A percentile compares a stretch with the other conserved stretches of the same genome.
Conservation (phyloP, 345 rosid species). For the Populus ilicifolia region DNA sequence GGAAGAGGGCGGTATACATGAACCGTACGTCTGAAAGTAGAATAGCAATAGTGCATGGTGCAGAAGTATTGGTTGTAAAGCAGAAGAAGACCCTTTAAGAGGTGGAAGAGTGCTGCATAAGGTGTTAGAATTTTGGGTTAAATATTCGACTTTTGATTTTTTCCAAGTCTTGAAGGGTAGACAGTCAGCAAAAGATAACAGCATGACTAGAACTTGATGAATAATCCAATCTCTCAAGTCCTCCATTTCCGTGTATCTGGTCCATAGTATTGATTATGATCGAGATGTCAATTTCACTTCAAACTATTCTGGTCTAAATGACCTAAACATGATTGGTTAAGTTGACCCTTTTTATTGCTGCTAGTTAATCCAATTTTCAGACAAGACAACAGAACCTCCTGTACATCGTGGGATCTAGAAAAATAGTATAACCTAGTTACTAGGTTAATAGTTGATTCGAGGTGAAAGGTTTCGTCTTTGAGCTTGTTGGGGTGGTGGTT, state of each 20-base stretch:
- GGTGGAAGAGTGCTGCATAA: not conserved
- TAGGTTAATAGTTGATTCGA: not conserved
- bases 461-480: not conserved
- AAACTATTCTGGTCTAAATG: not conserved
- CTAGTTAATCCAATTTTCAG: not conserved
- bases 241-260: not conserved
- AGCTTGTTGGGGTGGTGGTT: not conserved
- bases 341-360: not conserved
- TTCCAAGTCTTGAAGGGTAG: not conserved
- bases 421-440: too few species aligned
- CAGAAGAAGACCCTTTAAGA: not conserved
- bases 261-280: not conserved
- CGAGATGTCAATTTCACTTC: not conserved
- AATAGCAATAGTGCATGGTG: not conserved
- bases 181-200: not conserved
- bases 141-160: not conserved
- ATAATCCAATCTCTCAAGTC: not conserved
- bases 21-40: not conserved
- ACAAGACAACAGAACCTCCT: not conserved
- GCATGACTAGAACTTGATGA: not conserved
- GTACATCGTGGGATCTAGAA: not conserved
- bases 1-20: too few species aligned
- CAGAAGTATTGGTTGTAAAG: not conserved
- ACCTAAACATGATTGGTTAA: not conserved
- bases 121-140: not conserved